Percentiles rank a stretch among this genome's conserved stretches.
These are phyloP conservation scores for Podospora pseudopauciseta DNA, from an alignment of 495 filamentous ascomycete genomes.

Conservation along the genomic window DNA sequence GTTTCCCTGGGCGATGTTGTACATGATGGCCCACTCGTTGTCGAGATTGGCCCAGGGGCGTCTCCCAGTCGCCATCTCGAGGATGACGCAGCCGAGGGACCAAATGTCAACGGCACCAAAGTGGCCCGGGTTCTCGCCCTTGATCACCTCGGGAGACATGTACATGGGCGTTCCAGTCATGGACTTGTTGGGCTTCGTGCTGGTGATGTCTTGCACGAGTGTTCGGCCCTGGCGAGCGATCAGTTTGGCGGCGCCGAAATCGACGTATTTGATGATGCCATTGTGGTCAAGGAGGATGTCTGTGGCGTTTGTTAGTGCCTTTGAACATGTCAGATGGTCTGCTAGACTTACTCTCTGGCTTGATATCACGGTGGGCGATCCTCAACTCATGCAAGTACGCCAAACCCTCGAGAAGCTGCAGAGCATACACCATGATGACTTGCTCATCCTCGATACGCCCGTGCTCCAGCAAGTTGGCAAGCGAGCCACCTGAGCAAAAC, in stretches of 20 bases:
- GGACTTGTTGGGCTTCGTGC: conserved; percentile 72
- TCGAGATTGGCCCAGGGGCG: conserved; percentile 96
- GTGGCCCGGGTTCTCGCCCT: conserved; percentile 70
- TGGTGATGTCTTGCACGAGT: conserved; percentile 57
- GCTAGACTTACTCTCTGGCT: conserved; percentile 77
- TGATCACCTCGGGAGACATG: conserved; percentile 99
- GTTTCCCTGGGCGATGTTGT: conserved; percentile 97
- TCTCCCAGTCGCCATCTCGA: conserved; percentile 95
- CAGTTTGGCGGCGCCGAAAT: conserved; percentile 96
- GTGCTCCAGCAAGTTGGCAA: conserved; percentile 88
- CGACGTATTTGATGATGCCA: conserved; percentile 97
- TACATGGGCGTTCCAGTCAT: conserved; percentile 99
- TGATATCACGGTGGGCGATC: conserved; percentile 96
- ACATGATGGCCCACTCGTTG: conserved; percentile 99
- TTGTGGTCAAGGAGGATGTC: conserved; percentile 96
- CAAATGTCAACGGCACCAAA: conserved; percentile 91
- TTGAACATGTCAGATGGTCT: neutral
- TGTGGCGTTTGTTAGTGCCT: conserved; percentile 34
- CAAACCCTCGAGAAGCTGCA: conserved; percentile 92
- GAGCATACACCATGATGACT: conserved; percentile 94
- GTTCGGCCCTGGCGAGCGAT: conserved; percentile 94
- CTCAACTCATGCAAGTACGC: conserved; percentile 87
- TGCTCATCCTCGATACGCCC: conserved; percentile 97
- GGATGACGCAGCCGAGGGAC: conserved; percentile 94
- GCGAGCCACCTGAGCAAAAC: conserved; percentile 90